Conservation (phyloP, 139 green algal genomes). For the Chlamydomonas urium region DNA sequence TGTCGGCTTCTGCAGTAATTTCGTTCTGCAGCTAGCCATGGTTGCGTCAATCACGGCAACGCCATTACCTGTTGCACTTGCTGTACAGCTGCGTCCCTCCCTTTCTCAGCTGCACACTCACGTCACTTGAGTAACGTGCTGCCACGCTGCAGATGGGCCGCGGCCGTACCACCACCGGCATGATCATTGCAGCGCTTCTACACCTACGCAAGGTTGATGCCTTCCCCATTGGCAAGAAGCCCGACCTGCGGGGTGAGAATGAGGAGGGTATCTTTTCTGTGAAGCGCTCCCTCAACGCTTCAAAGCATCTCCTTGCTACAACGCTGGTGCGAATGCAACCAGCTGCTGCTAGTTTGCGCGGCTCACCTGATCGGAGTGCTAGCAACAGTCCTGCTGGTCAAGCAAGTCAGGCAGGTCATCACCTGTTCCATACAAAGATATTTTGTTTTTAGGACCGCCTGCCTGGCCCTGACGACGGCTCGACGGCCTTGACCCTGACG, state of each 20-base stretch:
- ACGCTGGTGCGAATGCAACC: too few relatives aligned
- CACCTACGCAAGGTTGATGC: conserved; percentile 50
- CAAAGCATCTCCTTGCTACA: background rate
- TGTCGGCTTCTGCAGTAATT: background rate
- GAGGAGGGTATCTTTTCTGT: background rate
- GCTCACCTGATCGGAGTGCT: background rate
- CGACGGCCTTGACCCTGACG: too few relatives aligned
- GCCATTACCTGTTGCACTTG: background rate
- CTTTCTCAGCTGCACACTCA: background rate
- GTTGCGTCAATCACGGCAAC: background rate
- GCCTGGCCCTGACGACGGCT: too few relatives aligned
- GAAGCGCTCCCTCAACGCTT: background rate
- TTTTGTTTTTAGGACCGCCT: too few relatives aligned
- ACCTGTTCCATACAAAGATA: background rate
- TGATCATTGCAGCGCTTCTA: conserved; percentile 87
- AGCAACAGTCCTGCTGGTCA: background rate
- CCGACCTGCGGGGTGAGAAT: conserved; percentile 12
- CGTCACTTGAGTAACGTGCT: background rate
- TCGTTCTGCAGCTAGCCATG: background rate
- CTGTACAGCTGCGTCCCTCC: background rate
- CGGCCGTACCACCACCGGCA: conserved; percentile 81
- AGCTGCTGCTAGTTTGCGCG: background rate
- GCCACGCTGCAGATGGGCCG: conserved; percentile 77
- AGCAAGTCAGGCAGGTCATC: background rate
- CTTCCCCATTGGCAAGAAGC: conserved; percentile 7